A percentile compares a stretch with the other conserved stretches of the same genome.
Evolutionary conservation across 495 filamentous ascomycete species (phyloP).

Genomic region (Penicillium crystallinum): DNA sequence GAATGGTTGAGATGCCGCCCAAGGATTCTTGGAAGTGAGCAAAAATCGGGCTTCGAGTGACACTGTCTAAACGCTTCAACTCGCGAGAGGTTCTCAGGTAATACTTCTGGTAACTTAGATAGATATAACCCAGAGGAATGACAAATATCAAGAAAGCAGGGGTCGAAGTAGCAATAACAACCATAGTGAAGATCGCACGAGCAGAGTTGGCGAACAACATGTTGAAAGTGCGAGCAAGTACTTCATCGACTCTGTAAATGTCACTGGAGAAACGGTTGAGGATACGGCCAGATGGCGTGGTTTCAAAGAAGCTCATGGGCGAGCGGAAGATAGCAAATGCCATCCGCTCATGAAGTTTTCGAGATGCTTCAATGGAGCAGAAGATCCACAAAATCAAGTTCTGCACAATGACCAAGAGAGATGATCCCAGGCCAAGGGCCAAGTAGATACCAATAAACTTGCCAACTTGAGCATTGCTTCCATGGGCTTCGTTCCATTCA

Average conservation of each 20-base stretch:
- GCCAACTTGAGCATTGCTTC: conserved; percentile 66
- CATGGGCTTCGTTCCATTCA: conserved; percentile 63
- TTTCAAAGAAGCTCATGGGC: conserved; percentile 99
- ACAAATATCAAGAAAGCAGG: conserved; percentile 78
- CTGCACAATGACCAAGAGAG: conserved; percentile 80
- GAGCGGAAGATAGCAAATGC: conserved; percentile 96
- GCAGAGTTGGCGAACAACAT: conserved; percentile 91
- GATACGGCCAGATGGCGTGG: conserved; percentile 94
- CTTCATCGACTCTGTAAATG: conserved; percentile 93
- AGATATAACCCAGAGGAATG: conserved; percentile 73
- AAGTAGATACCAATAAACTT: conserved; percentile 95
- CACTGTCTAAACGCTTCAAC: conserved; percentile 91
- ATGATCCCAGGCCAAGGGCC: conserved; percentile 85
- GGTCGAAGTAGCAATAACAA: conserved; percentile 75
- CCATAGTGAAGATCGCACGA: conserved; percentile 77
- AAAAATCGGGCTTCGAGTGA: conserved; percentile 91
- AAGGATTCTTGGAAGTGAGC: conserved; percentile 98
- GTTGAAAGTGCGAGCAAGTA: conserved; percentile 86
- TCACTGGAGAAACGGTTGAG: conserved; percentile 97
- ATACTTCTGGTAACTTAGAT: conserved; percentile 93
- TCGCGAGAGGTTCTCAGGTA: conserved; percentile 95
- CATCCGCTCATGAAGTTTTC: conserved; percentile 97
- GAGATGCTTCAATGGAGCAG: conserved; percentile 96
- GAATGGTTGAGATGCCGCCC: conserved; percentile 92
- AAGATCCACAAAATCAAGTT: conserved; percentile 98